Evolutionary conservation across 1,139 yeast genomes (phyloP).

Genomic region (Taiozyma onychis): DNA sequence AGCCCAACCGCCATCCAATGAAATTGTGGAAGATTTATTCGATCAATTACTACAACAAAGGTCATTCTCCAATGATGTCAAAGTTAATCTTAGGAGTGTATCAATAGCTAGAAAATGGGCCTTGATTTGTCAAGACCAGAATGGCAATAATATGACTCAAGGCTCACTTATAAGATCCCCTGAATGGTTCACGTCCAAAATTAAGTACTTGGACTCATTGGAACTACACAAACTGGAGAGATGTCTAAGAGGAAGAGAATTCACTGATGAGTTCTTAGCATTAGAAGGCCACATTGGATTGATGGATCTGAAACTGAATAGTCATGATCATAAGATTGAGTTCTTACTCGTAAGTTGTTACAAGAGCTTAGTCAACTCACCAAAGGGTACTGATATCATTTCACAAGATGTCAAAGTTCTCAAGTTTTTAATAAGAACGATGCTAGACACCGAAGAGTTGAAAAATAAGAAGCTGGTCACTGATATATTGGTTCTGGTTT

Average conservation of each 20-base stretch:
- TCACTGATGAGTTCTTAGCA: slow-evolving; percentile 15
- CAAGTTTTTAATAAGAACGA: slow-evolving; percentile 36
- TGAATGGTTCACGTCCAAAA: slow-evolving; percentile 15
- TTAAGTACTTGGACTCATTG: slow-evolving; percentile 8
- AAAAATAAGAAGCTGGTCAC: slow-evolving; percentile 65
- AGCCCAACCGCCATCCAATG: slow-evolving; percentile 21
- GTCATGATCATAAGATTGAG: slow-evolving; percentile 38
- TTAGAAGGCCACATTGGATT: slow-evolving; percentile 18
- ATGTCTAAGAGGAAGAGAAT: slow-evolving; percentile 17
- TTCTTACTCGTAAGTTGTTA: slow-evolving; percentile 45
- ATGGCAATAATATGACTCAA: background rate
- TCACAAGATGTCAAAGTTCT: slow-evolving; percentile 37
- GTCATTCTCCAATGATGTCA: slow-evolving; percentile 19
- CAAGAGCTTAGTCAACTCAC: slow-evolving; percentile 41
- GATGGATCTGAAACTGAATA: slow-evolving; percentile 8
- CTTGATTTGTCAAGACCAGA: slow-evolving; percentile 22
- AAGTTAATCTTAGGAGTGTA: slow-evolving; percentile 11
- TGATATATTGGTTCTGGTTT: slow-evolving; percentile 48
- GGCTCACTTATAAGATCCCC: slow-evolving; percentile 7
- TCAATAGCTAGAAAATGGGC: slow-evolving; percentile 21
- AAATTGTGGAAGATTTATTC: slow-evolving; percentile 18
- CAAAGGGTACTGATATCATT: slow-evolving; percentile 43
- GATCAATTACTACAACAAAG: slow-evolving; percentile 15
- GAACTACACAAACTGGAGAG: slow-evolving; percentile 22
- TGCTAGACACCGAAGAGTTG: slow-evolving; percentile 45